A percentile compares a stretch with the other conserved stretches of the same genome.
Conservation (phyloP, 2,329 filamentous ascomycete species). For the Hypoxylon sp. region DNA sequence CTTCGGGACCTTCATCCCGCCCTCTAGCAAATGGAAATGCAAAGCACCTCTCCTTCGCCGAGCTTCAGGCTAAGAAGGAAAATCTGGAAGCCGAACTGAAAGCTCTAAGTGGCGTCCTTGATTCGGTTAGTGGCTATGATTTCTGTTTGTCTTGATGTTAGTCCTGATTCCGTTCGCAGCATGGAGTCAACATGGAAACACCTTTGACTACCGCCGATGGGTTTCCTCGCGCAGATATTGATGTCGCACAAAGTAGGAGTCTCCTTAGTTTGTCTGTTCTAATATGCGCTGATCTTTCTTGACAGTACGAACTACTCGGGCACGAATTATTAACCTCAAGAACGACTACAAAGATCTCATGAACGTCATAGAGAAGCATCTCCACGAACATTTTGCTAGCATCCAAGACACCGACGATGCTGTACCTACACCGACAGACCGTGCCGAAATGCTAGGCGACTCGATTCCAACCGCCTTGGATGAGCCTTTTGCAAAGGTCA, state of each 20-base stretch:
- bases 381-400: slow-evolving; percentile 92
- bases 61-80: slow-evolving; percentile 89
- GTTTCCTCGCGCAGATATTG: slow-evolving; percentile 92
- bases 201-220: slow-evolving; percentile 89
- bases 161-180: slow-evolving; percentile 66
- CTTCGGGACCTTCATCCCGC: slow-evolving; percentile 81
- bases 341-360: slow-evolving; percentile 97
- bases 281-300: slow-evolving; percentile 35
- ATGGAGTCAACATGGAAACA: slow-evolving; percentile 94
- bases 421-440: slow-evolving; percentile 46
- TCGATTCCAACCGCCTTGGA: slow-evolving; percentile 56
- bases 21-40: slow-evolving; percentile 72
- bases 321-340: slow-evolving; percentile 87
- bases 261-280: background rate
- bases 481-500: slow-evolving; percentile 87
- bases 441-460: slow-evolving; percentile 53
- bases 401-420: slow-evolving; percentile 67
- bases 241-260: slow-evolving; percentile 88
- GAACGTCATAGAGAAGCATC: slow-evolving; percentile 82
- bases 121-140: slow-evolving; percentile 75
- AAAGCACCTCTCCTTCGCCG: slow-evolving; percentile 77
- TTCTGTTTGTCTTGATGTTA: slow-evolving; percentile 21
- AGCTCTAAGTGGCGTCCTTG: slow-evolving; percentile 87
- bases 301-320: slow-evolving; percentile 90
- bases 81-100: slow-evolving; percentile 88